These are phyloP conservation scores for Calonectria crousiana DNA, from an alignment of 2,329 filamentous ascomycete species.

Conservation along the genomic window DNA sequence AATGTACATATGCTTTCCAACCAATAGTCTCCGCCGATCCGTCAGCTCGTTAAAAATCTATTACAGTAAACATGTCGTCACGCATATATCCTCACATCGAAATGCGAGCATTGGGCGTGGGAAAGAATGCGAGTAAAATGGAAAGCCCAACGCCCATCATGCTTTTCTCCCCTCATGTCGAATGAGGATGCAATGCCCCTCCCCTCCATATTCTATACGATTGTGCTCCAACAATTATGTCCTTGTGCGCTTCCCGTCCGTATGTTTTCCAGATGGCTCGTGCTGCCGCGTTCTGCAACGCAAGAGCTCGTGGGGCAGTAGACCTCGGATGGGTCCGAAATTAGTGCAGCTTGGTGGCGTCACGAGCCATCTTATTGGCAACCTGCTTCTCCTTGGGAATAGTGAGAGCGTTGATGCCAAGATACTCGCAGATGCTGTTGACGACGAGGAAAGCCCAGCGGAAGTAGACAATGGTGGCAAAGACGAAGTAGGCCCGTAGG, in stretches of 20 bases:
- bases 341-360: constrained; percentile 52
- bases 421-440: constrained; percentile 88
- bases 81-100: constrained; percentile 25
- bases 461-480: constrained; percentile 88
- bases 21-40: constrained; percentile 22
- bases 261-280: neutral
- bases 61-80: constrained; percentile 43
- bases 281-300: neutral
- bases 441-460: constrained; percentile 94
- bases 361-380: constrained; percentile 62
- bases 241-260: constrained; percentile 17
- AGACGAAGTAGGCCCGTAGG: constrained; percentile 85
- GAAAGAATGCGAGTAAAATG: constrained; percentile 41
- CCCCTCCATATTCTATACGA: constrained; percentile 31
- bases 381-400: constrained; percentile 76
- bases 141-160: constrained; percentile 44
- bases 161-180: constrained; percentile 36
- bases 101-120: constrained; percentile 29
- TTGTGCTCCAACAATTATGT: constrained; percentile 29
- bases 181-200: constrained; percentile 28
- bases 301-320: neutral
- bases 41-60: constrained; percentile 41
- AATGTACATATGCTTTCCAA: constrained; percentile 11
- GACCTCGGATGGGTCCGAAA: neutral
- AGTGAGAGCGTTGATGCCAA: constrained; percentile 95